phyloP scores from a whole-genome alignment of 306 rosid genomes.

The Ammopiptanthus mongolicus region DNA sequence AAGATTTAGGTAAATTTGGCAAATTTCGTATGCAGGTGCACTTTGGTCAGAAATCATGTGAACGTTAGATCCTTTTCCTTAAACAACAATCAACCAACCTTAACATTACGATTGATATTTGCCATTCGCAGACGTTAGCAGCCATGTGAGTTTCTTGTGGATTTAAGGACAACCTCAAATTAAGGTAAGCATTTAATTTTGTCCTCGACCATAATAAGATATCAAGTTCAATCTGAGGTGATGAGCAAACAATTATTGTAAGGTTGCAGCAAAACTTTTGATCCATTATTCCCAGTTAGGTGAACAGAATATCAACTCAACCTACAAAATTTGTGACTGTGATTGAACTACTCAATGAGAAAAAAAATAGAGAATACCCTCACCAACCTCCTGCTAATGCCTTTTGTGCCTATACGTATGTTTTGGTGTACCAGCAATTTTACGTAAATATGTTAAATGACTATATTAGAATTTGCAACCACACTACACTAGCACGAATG shows the following conservation, averaged over 20 bases:
- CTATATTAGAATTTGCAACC: background rate
- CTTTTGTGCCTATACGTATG: background rate
- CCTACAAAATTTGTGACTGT: background rate
- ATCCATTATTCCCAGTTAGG: slow-evolving; percentile 4
- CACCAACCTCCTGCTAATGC: background rate
- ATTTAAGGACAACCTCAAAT: background rate
- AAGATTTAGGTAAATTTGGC: slow-evolving; percentile 12
- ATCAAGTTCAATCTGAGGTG: background rate
- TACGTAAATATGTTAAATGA: background rate
- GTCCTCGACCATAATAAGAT: background rate
- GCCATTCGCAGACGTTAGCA: background rate
- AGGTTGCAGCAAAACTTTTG: background rate
- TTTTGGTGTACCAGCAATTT: slow-evolving; percentile 14
- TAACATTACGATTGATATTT: slow-evolving; percentile 8
- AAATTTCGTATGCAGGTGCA: slow-evolving; percentile 15
- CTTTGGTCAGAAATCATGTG: background rate
- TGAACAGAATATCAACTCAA: background rate
- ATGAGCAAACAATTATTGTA: background rate
- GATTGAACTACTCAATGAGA: background rate
- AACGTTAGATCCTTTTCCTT: background rate
- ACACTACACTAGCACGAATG: background rate
- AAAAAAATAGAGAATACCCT: background rate
- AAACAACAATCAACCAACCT: background rate
- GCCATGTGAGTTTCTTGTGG: background rate
- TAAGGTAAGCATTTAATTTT: background rate